phyloP scores from a whole-genome alignment of 331 rosid genomes.

The Ulmus americana region DNA sequence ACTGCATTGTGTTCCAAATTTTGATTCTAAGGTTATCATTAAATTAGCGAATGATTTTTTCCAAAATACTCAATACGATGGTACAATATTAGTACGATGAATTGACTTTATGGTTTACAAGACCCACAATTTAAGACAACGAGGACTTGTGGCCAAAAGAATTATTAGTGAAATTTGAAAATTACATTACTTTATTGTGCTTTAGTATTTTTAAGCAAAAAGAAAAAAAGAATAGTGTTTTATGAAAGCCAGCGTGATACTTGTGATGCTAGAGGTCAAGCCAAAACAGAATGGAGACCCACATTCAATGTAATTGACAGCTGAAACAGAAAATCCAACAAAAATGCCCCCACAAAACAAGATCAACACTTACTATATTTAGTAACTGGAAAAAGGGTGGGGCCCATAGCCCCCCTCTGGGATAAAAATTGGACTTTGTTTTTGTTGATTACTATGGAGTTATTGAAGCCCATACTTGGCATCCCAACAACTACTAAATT shows the following conservation, averaged over 20 bases:
- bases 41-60: too few species aligned
- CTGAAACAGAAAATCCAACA: conserved; percentile 19
- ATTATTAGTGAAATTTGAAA: not conserved
- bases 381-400: conserved; percentile 23
- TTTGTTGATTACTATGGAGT: not conserved
- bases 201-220: not conserved
- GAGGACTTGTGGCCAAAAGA: not conserved
- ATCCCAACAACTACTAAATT: not conserved
- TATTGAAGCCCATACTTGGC: conserved; percentile 22
- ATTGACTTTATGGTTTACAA: not conserved
- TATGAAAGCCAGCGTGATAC: not conserved
- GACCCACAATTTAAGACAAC: not conserved
- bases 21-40: too few species aligned
- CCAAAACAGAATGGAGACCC: conserved; percentile 8
- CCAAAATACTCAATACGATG: too few species aligned
- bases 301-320: conserved; percentile 10
- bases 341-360: conserved; percentile 16
- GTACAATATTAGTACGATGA: too few species aligned
- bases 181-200: not conserved
- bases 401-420: conserved; percentile 18
- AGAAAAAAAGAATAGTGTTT: not conserved
- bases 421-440: not conserved
- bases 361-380: conserved; percentile 31
- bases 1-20: too few species aligned
- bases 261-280: not conserved